phyloP scores from a whole-genome alignment of 345 rosid species.

The Pugionium cornutum region DNA sequence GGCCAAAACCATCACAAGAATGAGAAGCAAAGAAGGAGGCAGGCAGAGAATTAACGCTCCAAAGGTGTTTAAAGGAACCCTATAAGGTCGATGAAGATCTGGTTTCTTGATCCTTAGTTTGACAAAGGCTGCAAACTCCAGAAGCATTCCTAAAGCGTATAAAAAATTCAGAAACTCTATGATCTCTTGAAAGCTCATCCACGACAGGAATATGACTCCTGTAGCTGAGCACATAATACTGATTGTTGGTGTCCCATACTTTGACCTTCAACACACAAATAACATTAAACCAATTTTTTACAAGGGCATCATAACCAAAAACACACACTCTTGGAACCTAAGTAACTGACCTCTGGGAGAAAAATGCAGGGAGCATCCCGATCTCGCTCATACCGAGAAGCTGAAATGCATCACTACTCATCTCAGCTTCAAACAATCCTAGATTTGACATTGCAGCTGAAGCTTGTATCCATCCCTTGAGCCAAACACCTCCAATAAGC shows the following conservation, averaged over 20 bases:
- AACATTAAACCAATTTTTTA: conserved; percentile 12
- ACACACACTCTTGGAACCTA: conserved; percentile 1
- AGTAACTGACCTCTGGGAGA: conserved; percentile 57
- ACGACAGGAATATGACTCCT: conserved; percentile 84
- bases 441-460: conserved; percentile 91
- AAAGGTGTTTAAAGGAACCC: conserved; percentile 62
- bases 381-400: conserved; percentile 94
- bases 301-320: not conserved
- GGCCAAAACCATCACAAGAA: conserved; percentile 84
- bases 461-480: conserved; percentile 90
- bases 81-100: conserved; percentile 72
- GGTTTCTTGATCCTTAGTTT: conserved; percentile 73
- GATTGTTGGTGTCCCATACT: conserved; percentile 82
- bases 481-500: conserved; percentile 88
- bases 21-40: conserved; percentile 67
- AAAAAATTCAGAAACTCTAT: conserved; percentile 87
- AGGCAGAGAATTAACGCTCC: conserved; percentile 67
- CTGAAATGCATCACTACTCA: conserved; percentile 92
- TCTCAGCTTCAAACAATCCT: conserved; percentile 96
- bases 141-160: conserved; percentile 84
- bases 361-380: conserved; percentile 85
- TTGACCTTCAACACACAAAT: conserved; percentile 54
- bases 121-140: conserved; percentile 85
- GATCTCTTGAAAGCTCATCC: conserved; percentile 95
- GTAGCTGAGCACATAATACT: conserved; percentile 84